phyloP scores from a whole-genome alignment of 352 stramenopile species.

The Saprolegnia diclina region DNA sequence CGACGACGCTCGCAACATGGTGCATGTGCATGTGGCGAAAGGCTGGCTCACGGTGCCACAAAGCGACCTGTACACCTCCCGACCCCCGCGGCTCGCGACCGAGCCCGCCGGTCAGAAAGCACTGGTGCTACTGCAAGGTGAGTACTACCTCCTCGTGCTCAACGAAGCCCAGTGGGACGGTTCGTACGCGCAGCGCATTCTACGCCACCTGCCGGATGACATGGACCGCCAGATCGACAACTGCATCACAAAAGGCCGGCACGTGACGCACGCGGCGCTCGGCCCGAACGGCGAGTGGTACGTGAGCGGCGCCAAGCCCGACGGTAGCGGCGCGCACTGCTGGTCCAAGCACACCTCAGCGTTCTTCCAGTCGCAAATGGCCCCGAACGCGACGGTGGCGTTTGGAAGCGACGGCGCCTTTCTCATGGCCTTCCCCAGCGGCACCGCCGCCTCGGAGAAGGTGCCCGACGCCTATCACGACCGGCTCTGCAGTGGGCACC shows the following conservation, averaged over 20 bases:
- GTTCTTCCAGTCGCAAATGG: conserved; percentile 4
- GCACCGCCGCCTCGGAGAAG: neutral
- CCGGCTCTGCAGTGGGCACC: too few species aligned
- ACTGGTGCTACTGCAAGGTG: neutral
- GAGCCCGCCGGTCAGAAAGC: conserved; percentile 10
- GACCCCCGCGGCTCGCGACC: conserved; percentile 11
- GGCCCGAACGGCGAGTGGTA: conserved; percentile 22
- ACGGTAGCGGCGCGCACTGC: conserved; percentile 13
- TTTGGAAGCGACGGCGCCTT: conserved; percentile 15
- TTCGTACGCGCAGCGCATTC: conserved; percentile 1
- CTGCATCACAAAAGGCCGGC: conserved; percentile 3
- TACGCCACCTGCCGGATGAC: neutral
- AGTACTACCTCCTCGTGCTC: neutral
- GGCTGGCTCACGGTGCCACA: neutral
- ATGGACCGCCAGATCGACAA: conserved; percentile 9
- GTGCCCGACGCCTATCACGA: neutral
- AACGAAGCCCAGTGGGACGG: conserved; percentile 20
- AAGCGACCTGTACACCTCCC: neutral
- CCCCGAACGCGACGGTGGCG: conserved; percentile 13
- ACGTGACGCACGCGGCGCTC: conserved; percentile 6
- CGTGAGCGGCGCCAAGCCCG: conserved; percentile 1
- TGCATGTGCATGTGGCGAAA: too few species aligned
- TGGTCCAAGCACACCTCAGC: neutral
- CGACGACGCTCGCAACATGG: too few species aligned
- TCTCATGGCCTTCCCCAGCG: neutral